phyloP scores from a whole-genome alignment of 345 rosid genomes.

The Brassica carinata region DNA sequence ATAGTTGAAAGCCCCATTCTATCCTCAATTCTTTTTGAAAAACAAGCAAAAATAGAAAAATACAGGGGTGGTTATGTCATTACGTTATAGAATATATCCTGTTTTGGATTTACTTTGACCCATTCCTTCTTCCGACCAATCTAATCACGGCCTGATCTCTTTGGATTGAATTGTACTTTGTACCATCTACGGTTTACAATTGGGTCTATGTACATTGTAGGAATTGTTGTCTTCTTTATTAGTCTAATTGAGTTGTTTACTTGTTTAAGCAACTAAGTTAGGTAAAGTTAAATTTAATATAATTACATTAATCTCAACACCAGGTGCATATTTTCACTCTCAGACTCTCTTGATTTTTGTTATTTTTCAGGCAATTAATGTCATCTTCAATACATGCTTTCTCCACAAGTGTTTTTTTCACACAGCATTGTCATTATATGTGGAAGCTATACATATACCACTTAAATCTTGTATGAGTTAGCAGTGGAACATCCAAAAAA shows the following conservation, averaged over 20 bases:
- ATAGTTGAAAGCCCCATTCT: neutral
- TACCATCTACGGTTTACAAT: conserved; percentile 1
- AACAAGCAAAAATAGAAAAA: conserved; percentile 5
- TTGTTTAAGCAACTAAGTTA: neutral
- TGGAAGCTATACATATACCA: neutral
- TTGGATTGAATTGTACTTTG: neutral
- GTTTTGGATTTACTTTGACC: conserved; percentile 28
- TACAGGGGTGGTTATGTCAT: neutral
- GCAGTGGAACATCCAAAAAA: neutral
- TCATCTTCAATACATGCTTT: neutral
- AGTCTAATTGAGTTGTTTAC: neutral
- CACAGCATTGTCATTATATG: neutral
- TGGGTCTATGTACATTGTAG: conserved; percentile 3
- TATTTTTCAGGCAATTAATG: neutral
- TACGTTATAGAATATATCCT: neutral
- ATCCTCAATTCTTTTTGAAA: neutral
- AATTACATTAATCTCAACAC: neutral
- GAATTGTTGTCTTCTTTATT: conserved; percentile 4
- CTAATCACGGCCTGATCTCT: conserved; percentile 7
- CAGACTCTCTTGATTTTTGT: neutral
- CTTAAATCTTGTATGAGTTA: neutral
- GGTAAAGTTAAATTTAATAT: neutral
- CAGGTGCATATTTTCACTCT: conserved; percentile 6
- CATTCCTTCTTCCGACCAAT: conserved; percentile 27
- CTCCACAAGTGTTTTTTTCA: conserved; percentile 6